Percentiles rank a stretch among this genome's conserved stretches.
phyloP scores from a whole-genome alignment of 2,329 filamentous ascomycete species.

The Cercospora brassicicola region DNA sequence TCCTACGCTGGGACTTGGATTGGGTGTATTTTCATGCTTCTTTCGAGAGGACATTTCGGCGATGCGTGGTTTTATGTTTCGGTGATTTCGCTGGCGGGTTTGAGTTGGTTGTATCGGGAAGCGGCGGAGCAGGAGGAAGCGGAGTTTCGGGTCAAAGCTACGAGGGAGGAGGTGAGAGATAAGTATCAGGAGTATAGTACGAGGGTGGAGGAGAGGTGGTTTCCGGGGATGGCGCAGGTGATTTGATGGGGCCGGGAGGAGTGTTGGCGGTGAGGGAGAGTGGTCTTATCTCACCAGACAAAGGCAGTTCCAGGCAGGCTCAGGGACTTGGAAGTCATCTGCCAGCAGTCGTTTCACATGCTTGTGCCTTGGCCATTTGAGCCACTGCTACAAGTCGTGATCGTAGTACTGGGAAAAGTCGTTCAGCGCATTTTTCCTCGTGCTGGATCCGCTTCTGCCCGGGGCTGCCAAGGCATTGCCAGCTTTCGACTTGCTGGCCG shows the following conservation, averaged over 20 bases:
- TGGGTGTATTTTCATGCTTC: not conserved
- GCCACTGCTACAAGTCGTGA: not conserved
- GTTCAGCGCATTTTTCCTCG: not conserved
- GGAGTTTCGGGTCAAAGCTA: not conserved
- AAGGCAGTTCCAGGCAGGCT: too few species aligned
- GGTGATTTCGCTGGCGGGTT: not conserved
- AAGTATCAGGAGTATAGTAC: not conserved
- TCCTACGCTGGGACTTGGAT: not conserved
- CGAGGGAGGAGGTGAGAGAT: not conserved
- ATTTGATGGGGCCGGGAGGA: too few species aligned
- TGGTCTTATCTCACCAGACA: too few species aligned
- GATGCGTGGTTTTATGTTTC: not conserved
- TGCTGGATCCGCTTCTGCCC: not conserved
- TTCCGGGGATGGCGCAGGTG: not conserved
- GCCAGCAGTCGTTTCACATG: too few species aligned
- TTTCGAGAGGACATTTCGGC: not conserved
- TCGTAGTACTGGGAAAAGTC: not conserved
- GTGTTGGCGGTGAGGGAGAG: too few species aligned
- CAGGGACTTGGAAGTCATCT: too few species aligned
- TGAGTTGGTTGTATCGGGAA: not conserved
- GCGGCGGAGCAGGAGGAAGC: not conserved
- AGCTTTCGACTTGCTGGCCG: not conserved
- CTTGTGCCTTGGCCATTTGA: too few species aligned
- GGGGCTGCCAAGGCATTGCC: not conserved
- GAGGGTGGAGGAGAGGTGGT: not conserved